phyloP scores from a whole-genome alignment of 2,329 filamentous ascomycete genomes.

The Xylariaceae sp. region DNA sequence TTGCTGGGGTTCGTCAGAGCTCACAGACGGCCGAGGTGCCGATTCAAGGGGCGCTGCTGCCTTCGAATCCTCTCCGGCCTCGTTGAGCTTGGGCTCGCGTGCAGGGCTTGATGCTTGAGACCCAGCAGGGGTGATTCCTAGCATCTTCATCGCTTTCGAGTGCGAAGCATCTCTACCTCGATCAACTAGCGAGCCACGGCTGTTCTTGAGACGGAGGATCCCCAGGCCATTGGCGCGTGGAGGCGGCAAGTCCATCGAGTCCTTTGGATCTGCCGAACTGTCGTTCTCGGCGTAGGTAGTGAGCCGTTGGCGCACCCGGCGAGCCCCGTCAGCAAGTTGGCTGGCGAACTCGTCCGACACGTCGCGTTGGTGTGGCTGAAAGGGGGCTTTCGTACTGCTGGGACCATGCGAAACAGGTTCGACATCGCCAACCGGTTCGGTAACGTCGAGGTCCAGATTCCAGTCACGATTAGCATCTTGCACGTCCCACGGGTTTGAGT shows the following conservation, averaged over 20 bases:
- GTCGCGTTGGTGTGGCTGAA: slow-evolving; percentile 2
- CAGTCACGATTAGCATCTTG: slow-evolving; percentile 23
- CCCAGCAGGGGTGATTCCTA: slow-evolving; percentile 43
- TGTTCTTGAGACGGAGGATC: slow-evolving; percentile 59
- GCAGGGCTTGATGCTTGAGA: slow-evolving; percentile 15
- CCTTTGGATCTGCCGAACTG: slow-evolving; percentile 31
- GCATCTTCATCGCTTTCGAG: slow-evolving; percentile 53
- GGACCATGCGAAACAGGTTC: slow-evolving; percentile 8
- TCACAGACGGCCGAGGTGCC: slow-evolving; percentile 12
- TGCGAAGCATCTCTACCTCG: slow-evolving; percentile 32
- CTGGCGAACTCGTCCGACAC: slow-evolving; percentile 61
- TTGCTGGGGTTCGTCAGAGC: slow-evolving; percentile 25
- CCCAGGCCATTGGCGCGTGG: slow-evolving; percentile 49
- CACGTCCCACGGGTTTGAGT: slow-evolving; percentile 38
- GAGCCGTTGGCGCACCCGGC: slow-evolving; percentile 64
- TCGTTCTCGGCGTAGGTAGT: slow-evolving; percentile 62
- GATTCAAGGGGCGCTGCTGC: slow-evolving; percentile 5
- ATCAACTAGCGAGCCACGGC: slow-evolving; percentile 55
- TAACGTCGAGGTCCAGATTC: slow-evolving; percentile 21
- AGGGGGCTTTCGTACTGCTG: not conserved
- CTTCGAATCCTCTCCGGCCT: slow-evolving; percentile 3
- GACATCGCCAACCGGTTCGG: slow-evolving; percentile 17
- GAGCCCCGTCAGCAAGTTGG: slow-evolving; percentile 63
- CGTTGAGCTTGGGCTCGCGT: slow-evolving; percentile 9
- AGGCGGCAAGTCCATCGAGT: slow-evolving; percentile 23